Base-by-base conservation (phyloP, 345 rosid species). In the Litchi chinensis region DNA sequence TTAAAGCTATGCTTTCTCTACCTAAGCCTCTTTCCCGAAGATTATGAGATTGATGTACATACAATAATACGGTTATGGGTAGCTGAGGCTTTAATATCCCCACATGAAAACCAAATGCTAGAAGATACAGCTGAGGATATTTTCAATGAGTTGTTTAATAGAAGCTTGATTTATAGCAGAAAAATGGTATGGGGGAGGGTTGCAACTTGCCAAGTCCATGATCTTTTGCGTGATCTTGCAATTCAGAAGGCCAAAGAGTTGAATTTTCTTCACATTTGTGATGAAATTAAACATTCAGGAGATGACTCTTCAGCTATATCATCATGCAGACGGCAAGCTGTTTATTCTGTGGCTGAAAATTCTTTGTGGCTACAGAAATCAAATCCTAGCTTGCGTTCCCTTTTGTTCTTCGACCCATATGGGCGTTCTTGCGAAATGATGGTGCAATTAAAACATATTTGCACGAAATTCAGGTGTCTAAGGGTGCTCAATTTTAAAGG, bases 1-100 rank as follows among this genome's bases (percentile, higher is more conserved):
- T 78, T 83, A 64, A 83, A 83, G 37, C 46, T 77, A 32, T 83
- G 86, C 62, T 83, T 79, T 46, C 83, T 83, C 4, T 60, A 83
- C 24, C 26, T 83, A 0, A 83, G 81, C 10, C 77, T 65, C 43
- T 83, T 76, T 41, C 86, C 79, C 11, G 83, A 83, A 68, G 83
- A 83, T 24, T 71, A n/a, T 59, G 21, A 26, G 10, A 80, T 80
- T 26, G 64, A 76, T 19, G 40, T 76, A 0, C 66, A 76, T 6
- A 77, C 77, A 63, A 5, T 80, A 56, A 46, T 80, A 26, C 74
- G 67, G 54, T 71, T 80, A 5, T 83, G 83, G 86, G 28, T 80
- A 40, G 83, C 83, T 1, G 79, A 80, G 71, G 73, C 81, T 26
- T 60, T 83, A 18, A 74, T 83, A 18, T 75, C 82, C 16, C 48